These are phyloP conservation scores for Annulohypoxylon bovei DNA, from an alignment of 495 filamentous ascomycete genomes.

Conservation along the genomic window DNA sequence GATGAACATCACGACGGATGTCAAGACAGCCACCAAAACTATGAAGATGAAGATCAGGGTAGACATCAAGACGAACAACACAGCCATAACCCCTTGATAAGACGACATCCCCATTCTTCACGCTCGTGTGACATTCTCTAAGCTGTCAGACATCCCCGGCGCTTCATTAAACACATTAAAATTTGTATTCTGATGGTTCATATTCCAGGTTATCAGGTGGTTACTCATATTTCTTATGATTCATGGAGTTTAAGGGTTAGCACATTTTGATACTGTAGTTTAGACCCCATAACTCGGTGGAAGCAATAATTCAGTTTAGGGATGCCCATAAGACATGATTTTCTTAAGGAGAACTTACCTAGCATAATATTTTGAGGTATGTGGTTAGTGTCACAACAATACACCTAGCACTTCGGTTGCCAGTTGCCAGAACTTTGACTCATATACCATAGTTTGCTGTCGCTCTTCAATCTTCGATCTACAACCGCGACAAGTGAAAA, in stretches of 20 bases:
- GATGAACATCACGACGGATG: neutral
- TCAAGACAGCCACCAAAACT: neutral
- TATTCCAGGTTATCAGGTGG: neutral
- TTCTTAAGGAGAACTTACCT: too few species aligned
- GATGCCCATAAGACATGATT: neutral
- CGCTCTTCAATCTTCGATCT: too few species aligned
- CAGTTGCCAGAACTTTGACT: too few species aligned
- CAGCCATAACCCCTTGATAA: neutral
- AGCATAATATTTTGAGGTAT: neutral
- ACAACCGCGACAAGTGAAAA: too few species aligned
- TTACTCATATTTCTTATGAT: neutral
- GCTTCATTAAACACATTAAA: neutral
- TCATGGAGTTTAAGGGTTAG: neutral
- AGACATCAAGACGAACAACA: neutral
- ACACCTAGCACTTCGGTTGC: too few species aligned
- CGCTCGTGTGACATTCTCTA: neutral
- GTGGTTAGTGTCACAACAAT: too few species aligned
- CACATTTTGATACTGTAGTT: neutral
- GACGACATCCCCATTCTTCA: neutral
- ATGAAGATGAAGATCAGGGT: neutral
- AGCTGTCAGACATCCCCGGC: neutral
- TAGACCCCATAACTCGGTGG: neutral
- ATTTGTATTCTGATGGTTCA: neutral
- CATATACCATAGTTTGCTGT: too few species aligned
- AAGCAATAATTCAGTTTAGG: slow-evolving; percentile 2